Base-by-base conservation (phyloP, 371 early-diverging fungal genomes). In the Zancudomyces culisetae region DNA sequence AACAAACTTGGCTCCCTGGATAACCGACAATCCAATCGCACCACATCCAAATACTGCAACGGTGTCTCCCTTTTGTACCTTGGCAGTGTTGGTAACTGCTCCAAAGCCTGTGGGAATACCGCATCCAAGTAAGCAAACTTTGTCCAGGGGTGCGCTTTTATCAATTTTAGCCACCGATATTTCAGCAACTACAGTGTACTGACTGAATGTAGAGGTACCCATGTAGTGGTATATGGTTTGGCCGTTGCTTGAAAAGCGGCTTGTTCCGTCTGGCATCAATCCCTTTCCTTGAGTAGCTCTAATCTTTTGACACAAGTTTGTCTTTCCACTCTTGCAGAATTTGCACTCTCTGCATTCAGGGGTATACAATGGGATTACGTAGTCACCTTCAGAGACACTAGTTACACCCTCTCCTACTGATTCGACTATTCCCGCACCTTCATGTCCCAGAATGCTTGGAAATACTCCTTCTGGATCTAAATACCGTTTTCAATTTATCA, bases 41-140 rank as follows among this genome's bases (percentile, higher is more conserved):
- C 96, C 96, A 55, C 92, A 74, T 54, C 96, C 96, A 69, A 95
- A 95, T 54, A 95, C 85, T 27, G 94, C 96, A 15, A 85, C 74
- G 2, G 70, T 70, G 15, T 83, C 73, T 45, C 85, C 87, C 49
- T 75, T 66, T 41, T 79, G 78, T 12, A 92, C 85, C 69, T 87
- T 82, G 55, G 91, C 96, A 4, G 93, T 89, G 57, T 81, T 85
- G 50, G 85, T 79, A 43, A 85, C 93, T 42, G 95, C 93, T 47
- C 95, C 96, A 61, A 83, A 95, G 46, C 96, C 94, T 27, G 95
- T 94, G 18, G 96, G 90, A 46, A 94, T 75, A 52, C 92, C 94
- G 62, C 96, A 95, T 8, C 94, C 95, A 53, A 95, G 75, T 43
- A 95, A 73, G 62, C 92, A 91, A 35, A 80, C 70, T 59, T 83